Conservation (phyloP, 2,329 filamentous ascomycete species). For the Hypoxylon sp. region DNA sequence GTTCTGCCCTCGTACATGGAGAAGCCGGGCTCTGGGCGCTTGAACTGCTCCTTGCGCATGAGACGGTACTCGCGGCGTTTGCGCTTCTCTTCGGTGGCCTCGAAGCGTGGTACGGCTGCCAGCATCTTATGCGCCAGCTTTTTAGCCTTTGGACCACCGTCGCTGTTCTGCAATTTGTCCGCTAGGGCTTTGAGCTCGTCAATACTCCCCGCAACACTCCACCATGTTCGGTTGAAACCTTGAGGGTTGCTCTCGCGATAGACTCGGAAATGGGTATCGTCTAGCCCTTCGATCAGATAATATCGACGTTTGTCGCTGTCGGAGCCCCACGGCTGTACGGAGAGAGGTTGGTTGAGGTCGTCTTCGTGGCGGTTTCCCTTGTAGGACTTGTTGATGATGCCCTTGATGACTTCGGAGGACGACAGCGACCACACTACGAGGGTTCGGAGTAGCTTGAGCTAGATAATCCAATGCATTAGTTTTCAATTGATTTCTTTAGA, state of each 20-base stretch:
- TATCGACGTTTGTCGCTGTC: constrained; percentile 94
- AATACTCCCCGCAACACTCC: constrained; percentile 90
- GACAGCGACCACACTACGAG: constrained; percentile 90
- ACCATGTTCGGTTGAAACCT: constrained; percentile 83
- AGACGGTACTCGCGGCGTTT: constrained; percentile 92
- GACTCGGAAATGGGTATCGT: constrained; percentile 93
- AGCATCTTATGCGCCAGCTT: constrained; percentile 82
- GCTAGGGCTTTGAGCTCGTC: constrained; percentile 83
- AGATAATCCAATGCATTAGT: constrained; percentile 39
- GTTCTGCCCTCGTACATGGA: constrained; percentile 97
- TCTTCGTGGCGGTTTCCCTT: constrained; percentile 87
- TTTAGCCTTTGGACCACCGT: constrained; percentile 84
- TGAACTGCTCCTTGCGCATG: constrained; percentile 86
- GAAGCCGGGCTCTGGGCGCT: constrained; percentile 87
- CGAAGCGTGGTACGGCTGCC: constrained; percentile 87
- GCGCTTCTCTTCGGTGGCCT: constrained; percentile 96
- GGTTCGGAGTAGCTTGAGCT: constrained; percentile 87
- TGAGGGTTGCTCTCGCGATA: constrained; percentile 93
- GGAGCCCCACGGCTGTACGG: constrained; percentile 89
- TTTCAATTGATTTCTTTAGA: neutral
- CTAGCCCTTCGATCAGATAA: constrained; percentile 91
- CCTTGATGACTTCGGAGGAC: constrained; percentile 85
- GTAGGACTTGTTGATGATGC: constrained; percentile 87
- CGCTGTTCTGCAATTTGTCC: constrained; percentile 79
- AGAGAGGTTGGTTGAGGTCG: constrained; percentile 84